phyloP scores from a whole-genome alignment of 1,139 yeast genomes.

The Sugiyamaella xylanicola region DNA sequence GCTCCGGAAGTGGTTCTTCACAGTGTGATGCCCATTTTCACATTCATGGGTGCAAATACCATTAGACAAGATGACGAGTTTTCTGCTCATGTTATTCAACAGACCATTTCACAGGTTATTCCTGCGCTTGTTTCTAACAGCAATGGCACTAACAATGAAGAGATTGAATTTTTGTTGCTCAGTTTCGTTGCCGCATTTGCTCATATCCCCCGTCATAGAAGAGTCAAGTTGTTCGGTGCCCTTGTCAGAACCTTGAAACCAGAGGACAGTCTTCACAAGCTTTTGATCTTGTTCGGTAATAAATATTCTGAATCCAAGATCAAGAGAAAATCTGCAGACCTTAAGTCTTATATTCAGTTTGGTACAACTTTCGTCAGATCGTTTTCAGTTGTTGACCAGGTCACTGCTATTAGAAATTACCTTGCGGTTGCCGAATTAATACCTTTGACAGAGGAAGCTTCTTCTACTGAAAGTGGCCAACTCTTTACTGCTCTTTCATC shows the following conservation, averaged over 20 bases:
- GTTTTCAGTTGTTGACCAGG: conserved; percentile 69
- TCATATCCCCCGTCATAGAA: conserved; percentile 95
- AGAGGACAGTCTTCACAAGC: conserved; percentile 63
- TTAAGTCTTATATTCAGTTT: conserved; percentile 69
- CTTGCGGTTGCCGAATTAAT: conserved; percentile 40
- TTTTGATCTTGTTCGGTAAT: conserved; percentile 77
- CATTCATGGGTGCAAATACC: conserved; percentile 98
- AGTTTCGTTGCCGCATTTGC: conserved; percentile 92
- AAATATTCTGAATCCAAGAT: conserved; percentile 61
- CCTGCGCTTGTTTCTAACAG: conserved; percentile 78
- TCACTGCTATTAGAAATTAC: conserved; percentile 59
- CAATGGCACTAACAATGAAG: conserved; percentile 58
- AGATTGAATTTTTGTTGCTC: conserved; percentile 79
- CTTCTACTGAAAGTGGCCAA: conserved; percentile 5
- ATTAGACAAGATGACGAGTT: conserved; percentile 96
- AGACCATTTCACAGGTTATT: conserved; percentile 84
- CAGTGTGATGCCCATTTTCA: conserved; percentile 97
- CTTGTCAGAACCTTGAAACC: conserved; percentile 78
- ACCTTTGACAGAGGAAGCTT: conserved; percentile 5
- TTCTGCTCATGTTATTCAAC: conserved; percentile 88
- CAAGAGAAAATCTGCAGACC: conserved; percentile 64
- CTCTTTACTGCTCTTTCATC: conserved; percentile 8
- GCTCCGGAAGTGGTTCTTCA: conserved; percentile 92
- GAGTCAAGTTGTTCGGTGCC: conserved; percentile 80
- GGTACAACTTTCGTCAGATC: conserved; percentile 65